Evolutionary conservation across 202 grass and related monocot genomes (phyloP), one percentile per base, ranked within the genome.

Genomic region (Eragrostis tef): DNA sequence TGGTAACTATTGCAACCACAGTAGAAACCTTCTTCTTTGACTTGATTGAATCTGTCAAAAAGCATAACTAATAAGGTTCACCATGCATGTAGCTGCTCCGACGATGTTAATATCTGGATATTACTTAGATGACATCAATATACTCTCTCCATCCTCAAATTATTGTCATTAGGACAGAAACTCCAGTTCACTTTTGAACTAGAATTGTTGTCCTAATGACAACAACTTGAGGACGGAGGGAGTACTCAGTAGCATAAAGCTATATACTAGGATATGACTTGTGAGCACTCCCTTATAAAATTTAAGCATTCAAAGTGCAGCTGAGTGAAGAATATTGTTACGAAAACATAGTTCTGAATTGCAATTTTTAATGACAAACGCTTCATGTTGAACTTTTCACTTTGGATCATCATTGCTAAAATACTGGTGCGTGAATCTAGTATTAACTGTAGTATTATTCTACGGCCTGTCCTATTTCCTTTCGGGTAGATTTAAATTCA

Each of bases 21-120:
- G 57, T 56, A 9, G 64, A 27, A 31, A 46, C 53, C 75, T 79
- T 88, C 51, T 82, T 85, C 20, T 79, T 54, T 54, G 85, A 67
- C 25, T 79, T 79, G 68, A 15, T 75, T 64, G 74, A 75, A 76
- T n/a, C 83, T 91, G 81, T 47, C 2, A 48, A 27, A 87, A 61
- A 77, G 69, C 8, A 51, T 10, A 7, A 79, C 10, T 58, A 21
- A 61, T 51, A 67, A 77, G 65, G 64, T 66, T 24, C 46, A 71
- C 47, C 14, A 70, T 54, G 66, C 14, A n/a, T 22, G 68, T 36
- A 56, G n/a, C 8, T 74, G 11, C 49, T 75, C 11, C 6, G 53
- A 20, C 14, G 24, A 24, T 19, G 20, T 76, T 51, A 26, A 15
- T 53, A 27, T 64, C 7, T 71, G 10, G 5, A 15, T 52, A 61